Evolutionary conservation across 2,329 filamentous ascomycete species (phyloP), one percentile per base, ranked within the genome.

Genomic region (Rhynchosporium agropyri): DNA sequence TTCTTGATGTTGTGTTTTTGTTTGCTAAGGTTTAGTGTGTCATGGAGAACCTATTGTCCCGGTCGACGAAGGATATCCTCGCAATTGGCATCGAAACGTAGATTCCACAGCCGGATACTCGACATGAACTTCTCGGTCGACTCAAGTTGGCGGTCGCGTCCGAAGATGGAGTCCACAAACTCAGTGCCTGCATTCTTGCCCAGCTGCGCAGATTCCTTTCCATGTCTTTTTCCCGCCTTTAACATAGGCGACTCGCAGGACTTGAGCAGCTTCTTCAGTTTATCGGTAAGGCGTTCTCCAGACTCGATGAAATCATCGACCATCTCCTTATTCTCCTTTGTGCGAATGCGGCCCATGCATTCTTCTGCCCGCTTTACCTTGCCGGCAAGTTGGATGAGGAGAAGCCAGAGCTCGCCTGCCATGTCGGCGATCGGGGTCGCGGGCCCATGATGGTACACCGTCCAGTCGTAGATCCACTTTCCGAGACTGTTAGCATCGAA

Each of bases 381-480:
- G 75, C 92, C 92, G 13, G 92, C 90, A 51, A 98, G 83, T 77
- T 97, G 91, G 76, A 98, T 98, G 63, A 98, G 84, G 55, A 97
- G 83, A 29, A 98, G 84, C 95, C 95, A 99, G 60, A 99, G 83
- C 73, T 98, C 93, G 70, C 94, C 95, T 2, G 95, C 93, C 77
- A 96, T 88, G 69, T 97, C 92, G 59, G 92, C 86, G 73, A 97
- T 91, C 57, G 92, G 91, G 10, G 90, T 92, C 46, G 85, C 85
- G 13, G 92, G 85, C 43, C 91, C 91, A 70, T 96, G 88, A 75
- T 89, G 88, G 80, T 91, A 97, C 67, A 97, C 91, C 20, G 95
- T 97, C 95, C 95, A 99, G 82, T 98, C 95, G 78, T 97, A 99
- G 74, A 99, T 96, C 95, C 95, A 99, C 79, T 97, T 97, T 73